phyloP scores from a whole-genome alignment of 2,329 filamentous ascomycete species.

The Anisogramma anomala region DNA sequence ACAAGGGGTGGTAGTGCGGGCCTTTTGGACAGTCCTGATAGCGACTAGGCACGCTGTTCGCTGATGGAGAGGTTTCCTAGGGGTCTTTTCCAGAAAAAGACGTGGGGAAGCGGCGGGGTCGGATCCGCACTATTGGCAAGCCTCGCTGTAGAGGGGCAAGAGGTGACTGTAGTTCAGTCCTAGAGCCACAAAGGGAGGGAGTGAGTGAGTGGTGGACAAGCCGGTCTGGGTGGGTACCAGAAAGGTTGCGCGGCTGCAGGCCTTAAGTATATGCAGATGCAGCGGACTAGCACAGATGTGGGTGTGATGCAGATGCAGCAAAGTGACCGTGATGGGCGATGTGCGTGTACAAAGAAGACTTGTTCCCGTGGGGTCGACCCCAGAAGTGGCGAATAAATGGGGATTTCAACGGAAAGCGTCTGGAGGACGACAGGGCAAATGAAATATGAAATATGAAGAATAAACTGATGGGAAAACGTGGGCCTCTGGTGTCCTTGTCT shows the following conservation, averaged over 20 bases:
- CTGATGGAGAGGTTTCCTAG: slow-evolving; percentile 8
- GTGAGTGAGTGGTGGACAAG: neutral
- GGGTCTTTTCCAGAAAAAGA: slow-evolving; percentile 5
- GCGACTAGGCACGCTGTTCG: slow-evolving; percentile 9
- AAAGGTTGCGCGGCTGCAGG: slow-evolving; percentile 9
- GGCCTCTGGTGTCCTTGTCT: neutral
- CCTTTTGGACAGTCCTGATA: slow-evolving; percentile 1
- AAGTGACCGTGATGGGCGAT: neutral
- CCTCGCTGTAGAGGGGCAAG: too few species aligned
- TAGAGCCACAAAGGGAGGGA: too few species aligned
- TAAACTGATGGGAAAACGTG: neutral
- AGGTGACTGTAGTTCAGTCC: too few species aligned
- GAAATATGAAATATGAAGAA: neutral
- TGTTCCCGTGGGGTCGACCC: slow-evolving; percentile 6
- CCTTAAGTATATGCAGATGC: slow-evolving; percentile 11
- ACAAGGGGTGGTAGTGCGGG: slow-evolving; percentile 3
- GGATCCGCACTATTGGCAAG: too few species aligned
- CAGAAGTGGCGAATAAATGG: slow-evolving; percentile 8
- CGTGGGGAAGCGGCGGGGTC: slow-evolving; percentile 13
- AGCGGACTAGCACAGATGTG: slow-evolving; percentile 5
- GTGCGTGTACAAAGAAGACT: slow-evolving; percentile 1
- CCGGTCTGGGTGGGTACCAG: slow-evolving; percentile 1
- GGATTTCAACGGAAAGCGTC: neutral
- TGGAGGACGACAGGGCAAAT: neutral
- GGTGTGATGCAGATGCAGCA: slow-evolving; percentile 1